Percentiles rank a stretch among this genome's conserved stretches.
phyloP scores from a whole-genome alignment of 352 stramenopile genomes.

The Globisporangium spiculum region DNA sequence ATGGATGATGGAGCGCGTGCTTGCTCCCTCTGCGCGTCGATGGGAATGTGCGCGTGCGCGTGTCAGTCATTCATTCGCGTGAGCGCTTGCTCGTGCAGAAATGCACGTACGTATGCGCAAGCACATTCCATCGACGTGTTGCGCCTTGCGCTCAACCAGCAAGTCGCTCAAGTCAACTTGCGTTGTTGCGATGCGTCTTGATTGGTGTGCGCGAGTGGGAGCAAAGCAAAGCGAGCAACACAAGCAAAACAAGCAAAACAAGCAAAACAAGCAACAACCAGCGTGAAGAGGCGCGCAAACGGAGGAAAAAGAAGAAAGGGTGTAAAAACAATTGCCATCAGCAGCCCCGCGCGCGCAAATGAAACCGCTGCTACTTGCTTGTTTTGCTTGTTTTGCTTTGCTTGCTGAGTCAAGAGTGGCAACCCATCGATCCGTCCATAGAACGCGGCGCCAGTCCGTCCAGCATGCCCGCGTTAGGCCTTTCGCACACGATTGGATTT shows the following conservation, averaged over 20 bases:
- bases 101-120: constrained; percentile 1
- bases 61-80: background rate
- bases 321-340: background rate
- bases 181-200: background rate
- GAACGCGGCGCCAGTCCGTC: background rate
- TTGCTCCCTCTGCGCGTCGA: background rate
- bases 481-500: constrained; percentile 10
- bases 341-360: background rate
- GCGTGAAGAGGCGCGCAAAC: background rate
- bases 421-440: background rate
- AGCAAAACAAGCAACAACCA: background rate
- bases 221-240: background rate
- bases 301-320: background rate
- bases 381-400: background rate
- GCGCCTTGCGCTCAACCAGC: background rate
- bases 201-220: constrained; percentile 1
- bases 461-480: constrained; percentile 6
- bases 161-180: background rate
- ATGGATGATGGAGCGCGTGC: background rate
- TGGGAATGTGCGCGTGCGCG: background rate
- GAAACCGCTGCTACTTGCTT: constrained; percentile 7
- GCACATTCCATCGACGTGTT: background rate
- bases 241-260: background rate
- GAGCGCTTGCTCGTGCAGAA: background rate
- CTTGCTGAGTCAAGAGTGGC: background rate